Percentiles rank a stretch among this genome's conserved stretches.
These are phyloP conservation scores for Alternaria sp. DNA, from an alignment of 2,329 filamentous ascomycete species.

Conservation along the genomic window DNA sequence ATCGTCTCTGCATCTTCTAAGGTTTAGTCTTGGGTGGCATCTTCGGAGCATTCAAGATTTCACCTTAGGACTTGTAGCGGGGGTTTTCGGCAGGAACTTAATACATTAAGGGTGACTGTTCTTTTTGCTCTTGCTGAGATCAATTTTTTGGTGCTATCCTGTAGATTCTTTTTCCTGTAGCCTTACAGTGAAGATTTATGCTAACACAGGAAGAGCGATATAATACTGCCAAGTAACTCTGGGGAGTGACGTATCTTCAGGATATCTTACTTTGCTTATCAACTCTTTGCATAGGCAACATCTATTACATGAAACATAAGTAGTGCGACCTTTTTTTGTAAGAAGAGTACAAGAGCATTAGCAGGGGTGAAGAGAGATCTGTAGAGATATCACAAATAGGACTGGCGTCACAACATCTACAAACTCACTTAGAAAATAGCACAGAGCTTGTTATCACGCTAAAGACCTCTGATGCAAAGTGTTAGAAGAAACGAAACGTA, in stretches of 20 bases:
- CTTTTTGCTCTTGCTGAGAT: neutral
- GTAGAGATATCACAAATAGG: neutral
- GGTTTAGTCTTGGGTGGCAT: neutral
- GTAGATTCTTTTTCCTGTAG: neutral
- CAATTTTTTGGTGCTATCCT: neutral
- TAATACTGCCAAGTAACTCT: neutral
- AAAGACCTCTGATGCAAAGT: neutral
- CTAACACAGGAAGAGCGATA: neutral
- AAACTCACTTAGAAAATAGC: neutral
- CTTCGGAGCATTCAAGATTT: neutral
- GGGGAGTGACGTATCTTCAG: neutral
- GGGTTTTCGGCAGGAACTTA: slow-evolving; percentile 3
- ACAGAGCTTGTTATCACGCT: neutral
- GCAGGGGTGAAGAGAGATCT: neutral
- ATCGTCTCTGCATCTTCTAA: neutral
- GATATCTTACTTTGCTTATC: neutral
- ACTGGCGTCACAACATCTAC: neutral
- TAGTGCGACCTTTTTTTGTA: neutral
- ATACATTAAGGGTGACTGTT: neutral
- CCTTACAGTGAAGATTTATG: neutral
- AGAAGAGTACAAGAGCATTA: neutral
- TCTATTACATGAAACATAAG: neutral
- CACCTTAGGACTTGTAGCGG: neutral
- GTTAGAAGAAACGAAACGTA: neutral
- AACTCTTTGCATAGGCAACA: neutral